Conservation (phyloP, 2,329 filamentous ascomycete genomes). For the Alternaria dauci region DNA sequence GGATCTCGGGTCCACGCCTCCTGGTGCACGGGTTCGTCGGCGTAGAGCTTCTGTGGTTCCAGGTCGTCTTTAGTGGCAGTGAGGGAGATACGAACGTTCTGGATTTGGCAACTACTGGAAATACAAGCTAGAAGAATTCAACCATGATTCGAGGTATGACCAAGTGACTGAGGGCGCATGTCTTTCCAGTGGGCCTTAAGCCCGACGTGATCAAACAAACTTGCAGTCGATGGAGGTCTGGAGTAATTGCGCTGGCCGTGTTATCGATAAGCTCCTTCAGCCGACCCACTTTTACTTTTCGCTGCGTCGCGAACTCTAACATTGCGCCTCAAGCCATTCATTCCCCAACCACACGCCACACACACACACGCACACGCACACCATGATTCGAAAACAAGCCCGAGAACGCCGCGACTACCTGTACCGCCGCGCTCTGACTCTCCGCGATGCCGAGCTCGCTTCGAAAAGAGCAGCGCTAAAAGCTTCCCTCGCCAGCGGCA, state of each 20-base stretch:
- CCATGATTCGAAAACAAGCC: slow-evolving; percentile 63
- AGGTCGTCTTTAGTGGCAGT: background rate
- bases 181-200: background rate
- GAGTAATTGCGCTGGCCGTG: slow-evolving; percentile 3
- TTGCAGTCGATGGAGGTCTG: slow-evolving; percentile 6
- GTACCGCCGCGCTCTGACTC: slow-evolving; percentile 77
- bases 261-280: slow-evolving; percentile 16
- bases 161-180: background rate
- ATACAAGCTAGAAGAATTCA: background rate
- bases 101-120: background rate
- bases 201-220: background rate
- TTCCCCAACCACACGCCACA: background rate
- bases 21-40: background rate
- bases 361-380: slow-evolving; percentile 6
- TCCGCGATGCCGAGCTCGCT: slow-evolving; percentile 84
- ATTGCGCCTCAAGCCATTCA: background rate
- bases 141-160: background rate
- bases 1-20: background rate
- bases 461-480: slow-evolving; percentile 90
- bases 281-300: slow-evolving; percentile 16
- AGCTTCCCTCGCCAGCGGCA: slow-evolving; percentile 86
- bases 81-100: background rate
- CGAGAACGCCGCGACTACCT: slow-evolving; percentile 86
- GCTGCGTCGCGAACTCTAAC: slow-evolving; percentile 8
- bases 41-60: background rate